A percentile compares a stretch with the other conserved stretches of the same genome.
Evolutionary conservation across 768 basidiomycete species (phyloP).

Genomic region (Xerocomus potaroensis): DNA sequence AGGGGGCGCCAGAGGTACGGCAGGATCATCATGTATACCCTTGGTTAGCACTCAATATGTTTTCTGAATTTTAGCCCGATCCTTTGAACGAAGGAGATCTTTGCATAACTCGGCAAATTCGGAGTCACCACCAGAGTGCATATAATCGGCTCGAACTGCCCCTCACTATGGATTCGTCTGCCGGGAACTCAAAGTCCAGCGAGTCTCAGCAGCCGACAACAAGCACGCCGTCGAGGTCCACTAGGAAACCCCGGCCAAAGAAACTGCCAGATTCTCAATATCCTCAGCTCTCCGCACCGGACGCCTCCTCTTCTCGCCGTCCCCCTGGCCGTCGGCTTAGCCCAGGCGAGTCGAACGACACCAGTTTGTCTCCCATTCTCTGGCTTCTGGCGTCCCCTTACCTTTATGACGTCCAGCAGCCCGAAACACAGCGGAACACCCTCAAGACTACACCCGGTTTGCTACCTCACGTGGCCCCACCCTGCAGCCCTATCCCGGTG

Average conservation of each 20-base stretch:
- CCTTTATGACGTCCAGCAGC: slow-evolving; percentile 13
- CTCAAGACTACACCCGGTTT: slow-evolving; percentile 28
- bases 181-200: slow-evolving; percentile 41
- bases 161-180: slow-evolving; percentile 46
- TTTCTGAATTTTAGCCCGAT: slow-evolving; percentile 9
- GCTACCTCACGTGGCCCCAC: slow-evolving; percentile 37
- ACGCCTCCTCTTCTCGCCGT: slow-evolving; percentile 24
- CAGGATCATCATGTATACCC: slow-evolving; percentile 6
- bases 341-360: slow-evolving; percentile 13
- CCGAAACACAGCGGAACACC: slow-evolving; percentile 16
- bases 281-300: slow-evolving; percentile 13
- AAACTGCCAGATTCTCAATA: slow-evolving; percentile 37
- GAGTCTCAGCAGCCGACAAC: slow-evolving; percentile 41
- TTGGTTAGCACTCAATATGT: slow-evolving; percentile 10
- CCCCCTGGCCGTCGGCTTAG: slow-evolving; percentile 27
- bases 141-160: slow-evolving; percentile 22
- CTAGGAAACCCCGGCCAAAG: slow-evolving; percentile 55
- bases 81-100: slow-evolving; percentile 10
- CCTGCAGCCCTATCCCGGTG: slow-evolving; percentile 53
- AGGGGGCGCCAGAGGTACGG: slow-evolving; percentile 18
- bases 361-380: slow-evolving; percentile 17
- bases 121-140: slow-evolving; percentile 21
- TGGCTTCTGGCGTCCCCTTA: neutral
- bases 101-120: slow-evolving; percentile 30
- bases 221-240: slow-evolving; percentile 31